Percentiles rank a stretch among this genome's conserved stretches.
These are phyloP conservation scores for Triticum urartu DNA, from an alignment of 176 grass and related monocot genomes.

Conservation along the genomic window DNA sequence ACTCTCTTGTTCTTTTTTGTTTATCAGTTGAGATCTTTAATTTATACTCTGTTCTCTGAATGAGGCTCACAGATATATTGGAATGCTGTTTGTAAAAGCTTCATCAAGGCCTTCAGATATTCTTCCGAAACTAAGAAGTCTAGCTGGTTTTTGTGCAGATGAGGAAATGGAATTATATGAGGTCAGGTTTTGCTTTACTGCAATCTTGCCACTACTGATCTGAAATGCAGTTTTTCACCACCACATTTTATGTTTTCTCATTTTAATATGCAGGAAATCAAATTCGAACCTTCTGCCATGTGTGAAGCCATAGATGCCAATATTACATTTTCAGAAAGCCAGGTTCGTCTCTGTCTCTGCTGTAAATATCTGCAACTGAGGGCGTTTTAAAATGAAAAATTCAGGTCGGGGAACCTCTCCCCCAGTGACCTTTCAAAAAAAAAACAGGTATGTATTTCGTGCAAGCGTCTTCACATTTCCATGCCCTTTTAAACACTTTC, in stretches of 20 bases:
- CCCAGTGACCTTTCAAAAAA: too few relatives aligned
- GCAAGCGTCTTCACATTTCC: not conserved
- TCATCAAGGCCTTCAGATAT: conserved; percentile 30
- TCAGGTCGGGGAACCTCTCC: too few relatives aligned
- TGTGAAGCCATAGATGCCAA: conserved; percentile 15
- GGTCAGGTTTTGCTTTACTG: conserved; percentile 13
- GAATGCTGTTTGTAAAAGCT: conserved; percentile 27
- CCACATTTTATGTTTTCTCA: not conserved
- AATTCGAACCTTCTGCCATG: conserved; percentile 25
- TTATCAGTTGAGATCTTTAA: not conserved
- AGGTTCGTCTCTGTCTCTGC: not conserved
- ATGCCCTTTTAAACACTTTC: not conserved
- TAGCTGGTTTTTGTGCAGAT: conserved; percentile 34
- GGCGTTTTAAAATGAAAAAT: too few relatives aligned
- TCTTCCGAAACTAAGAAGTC: conserved; percentile 35
- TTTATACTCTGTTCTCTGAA: not conserved
- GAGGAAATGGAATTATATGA: conserved; percentile 40
- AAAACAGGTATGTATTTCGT: not conserved
- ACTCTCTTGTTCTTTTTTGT: not conserved
- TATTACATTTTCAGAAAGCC: not conserved
- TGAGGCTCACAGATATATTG: conserved; percentile 37
- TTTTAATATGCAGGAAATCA: conserved; percentile 35
- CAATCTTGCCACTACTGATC: not conserved
- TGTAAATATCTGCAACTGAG: too few relatives aligned
- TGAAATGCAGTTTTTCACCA: not conserved